Percentiles rank a stretch among this genome's conserved stretches.
Conservation (phyloP, 768 basidiomycete species). For the Pulveroboletus sp. region DNA sequence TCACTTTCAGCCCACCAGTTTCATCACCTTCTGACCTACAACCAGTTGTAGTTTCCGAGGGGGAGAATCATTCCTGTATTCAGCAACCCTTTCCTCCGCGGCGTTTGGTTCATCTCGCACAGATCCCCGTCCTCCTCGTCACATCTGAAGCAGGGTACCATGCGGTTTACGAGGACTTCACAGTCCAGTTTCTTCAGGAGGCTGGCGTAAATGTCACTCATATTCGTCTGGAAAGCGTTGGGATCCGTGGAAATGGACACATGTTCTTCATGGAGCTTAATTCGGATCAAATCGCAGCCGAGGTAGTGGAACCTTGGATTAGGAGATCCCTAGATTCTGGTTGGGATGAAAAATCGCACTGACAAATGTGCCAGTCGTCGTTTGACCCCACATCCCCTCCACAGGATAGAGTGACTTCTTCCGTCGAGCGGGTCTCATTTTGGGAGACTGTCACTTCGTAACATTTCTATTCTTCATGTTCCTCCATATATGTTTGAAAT, state of each 20-base stretch:
- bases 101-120: conserved; percentile 39
- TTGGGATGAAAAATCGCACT: background rate
- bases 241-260: conserved; percentile 53
- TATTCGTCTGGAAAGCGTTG: conserved; percentile 38
- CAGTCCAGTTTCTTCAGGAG: conserved; percentile 40
- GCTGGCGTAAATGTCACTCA: conserved; percentile 46
- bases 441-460: too few species aligned
- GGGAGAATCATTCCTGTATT: conserved; percentile 36
- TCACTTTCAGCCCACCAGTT: conserved; percentile 43
- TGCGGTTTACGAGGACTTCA: conserved; percentile 46
- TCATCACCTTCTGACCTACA: conserved; percentile 37
- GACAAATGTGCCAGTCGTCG: background rate
- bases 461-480: too few species aligned
- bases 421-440: too few species aligned
- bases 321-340: conserved; percentile 9
- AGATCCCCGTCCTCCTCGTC: conserved; percentile 45
- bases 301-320: conserved; percentile 42
- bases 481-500: too few species aligned
- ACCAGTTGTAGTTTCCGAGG: conserved; percentile 25
- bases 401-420: background rate
- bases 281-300: conserved; percentile 39
- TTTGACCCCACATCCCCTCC: background rate
- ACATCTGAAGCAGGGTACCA: conserved; percentile 53
- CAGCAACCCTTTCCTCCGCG: conserved; percentile 43
- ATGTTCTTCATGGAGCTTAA: conserved; percentile 59